Evolutionary conservation across 177 flowering plant species (phyloP).

Genomic region (Vitis hybrid): DNA sequence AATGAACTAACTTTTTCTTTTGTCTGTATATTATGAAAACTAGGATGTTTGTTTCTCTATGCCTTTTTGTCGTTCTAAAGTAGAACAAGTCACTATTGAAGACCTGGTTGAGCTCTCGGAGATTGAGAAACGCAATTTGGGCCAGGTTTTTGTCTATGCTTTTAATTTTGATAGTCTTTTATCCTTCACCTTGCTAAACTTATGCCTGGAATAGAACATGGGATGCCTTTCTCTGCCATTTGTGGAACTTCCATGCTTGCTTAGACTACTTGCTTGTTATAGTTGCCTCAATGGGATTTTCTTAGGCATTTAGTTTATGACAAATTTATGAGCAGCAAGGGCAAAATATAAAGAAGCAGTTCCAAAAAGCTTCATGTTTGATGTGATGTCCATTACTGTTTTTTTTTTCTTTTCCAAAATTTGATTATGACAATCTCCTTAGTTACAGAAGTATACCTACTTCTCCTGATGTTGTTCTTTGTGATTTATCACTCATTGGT

Average conservation of each 20-base stretch:
- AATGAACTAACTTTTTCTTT: neutral
- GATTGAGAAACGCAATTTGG: slow-evolving; percentile 77
- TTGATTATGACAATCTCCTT: too few species aligned
- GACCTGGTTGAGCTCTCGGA: slow-evolving; percentile 91
- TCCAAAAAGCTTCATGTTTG: too few species aligned
- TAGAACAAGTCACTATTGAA: slow-evolving; percentile 71
- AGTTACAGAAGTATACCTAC: neutral
- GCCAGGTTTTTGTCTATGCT: slow-evolving; percentile 58
- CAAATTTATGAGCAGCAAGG: too few species aligned
- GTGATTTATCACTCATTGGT: neutral
- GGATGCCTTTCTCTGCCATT: neutral
- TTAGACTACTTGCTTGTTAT: too few species aligned
- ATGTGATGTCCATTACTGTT: too few species aligned
- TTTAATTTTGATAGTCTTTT: neutral
- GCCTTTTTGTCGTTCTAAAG: slow-evolving; percentile 81
- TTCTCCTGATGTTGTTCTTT: neutral
- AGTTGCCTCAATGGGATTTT: too few species aligned
- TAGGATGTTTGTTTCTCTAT: slow-evolving; percentile 82
- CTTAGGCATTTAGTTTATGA: too few species aligned
- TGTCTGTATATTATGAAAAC: neutral
- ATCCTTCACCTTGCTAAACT: neutral
- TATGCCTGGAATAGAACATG: neutral
- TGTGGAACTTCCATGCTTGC: too few species aligned
- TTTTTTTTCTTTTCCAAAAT: too few species aligned
- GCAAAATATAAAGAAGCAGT: too few species aligned